Percentiles rank a stretch among this genome's conserved stretches.
phyloP scores from a whole-genome alignment of 2,329 filamentous ascomycete species.

The Colletotrichum cordylinicola region DNA sequence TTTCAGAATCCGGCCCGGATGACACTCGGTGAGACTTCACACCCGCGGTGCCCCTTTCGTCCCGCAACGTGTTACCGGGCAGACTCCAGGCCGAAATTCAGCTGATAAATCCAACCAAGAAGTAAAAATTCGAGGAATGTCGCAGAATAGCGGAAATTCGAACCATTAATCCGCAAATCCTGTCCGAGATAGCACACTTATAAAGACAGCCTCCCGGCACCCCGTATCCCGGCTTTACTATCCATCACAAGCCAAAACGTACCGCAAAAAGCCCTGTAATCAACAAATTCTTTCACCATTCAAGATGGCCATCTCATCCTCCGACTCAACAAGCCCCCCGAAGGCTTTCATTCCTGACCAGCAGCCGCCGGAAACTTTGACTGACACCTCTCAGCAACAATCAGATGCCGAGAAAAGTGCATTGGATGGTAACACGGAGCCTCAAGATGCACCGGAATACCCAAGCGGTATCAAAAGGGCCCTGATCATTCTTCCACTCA shows the following conservation, averaged over 20 bases:
- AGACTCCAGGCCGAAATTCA: not conserved
- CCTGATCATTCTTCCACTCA: constrained; percentile 27
- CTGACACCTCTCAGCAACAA: not conserved
- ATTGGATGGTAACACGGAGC: not conserved
- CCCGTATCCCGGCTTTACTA: not conserved
- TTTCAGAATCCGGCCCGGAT: not conserved
- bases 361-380: not conserved
- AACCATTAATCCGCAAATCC: not conserved
- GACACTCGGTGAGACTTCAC: not conserved
- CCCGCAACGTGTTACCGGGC: not conserved
- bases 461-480: not conserved
- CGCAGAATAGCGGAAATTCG: not conserved
- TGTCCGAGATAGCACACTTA: fast-evolving
- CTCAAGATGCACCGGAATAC: not conserved
- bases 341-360: not conserved
- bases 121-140: not conserved
- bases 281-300: too few species aligned
- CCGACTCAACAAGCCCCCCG: not conserved
- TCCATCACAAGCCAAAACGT: not conserved
- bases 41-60: not conserved
- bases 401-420: not conserved
- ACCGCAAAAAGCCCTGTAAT: not conserved
- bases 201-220: not conserved
- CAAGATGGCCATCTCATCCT: not conserved
- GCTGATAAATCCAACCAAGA: not conserved